Evolutionary conservation across 495 filamentous ascomycete species (phyloP).

Genomic region (Platismatia glauca): DNA sequence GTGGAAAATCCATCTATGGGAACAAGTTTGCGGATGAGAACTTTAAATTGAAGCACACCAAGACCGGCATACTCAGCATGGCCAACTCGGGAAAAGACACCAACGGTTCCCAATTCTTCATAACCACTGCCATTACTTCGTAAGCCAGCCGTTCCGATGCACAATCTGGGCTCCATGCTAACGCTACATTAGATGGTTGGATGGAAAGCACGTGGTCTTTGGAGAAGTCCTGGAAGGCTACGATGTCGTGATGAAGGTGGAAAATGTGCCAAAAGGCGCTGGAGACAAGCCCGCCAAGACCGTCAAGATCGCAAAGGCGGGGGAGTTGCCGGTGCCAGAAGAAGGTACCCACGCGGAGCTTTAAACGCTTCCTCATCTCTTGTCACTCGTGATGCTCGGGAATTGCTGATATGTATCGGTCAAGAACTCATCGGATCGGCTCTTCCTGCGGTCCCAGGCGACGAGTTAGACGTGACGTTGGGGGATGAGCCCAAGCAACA

Average conservation of each 20-base stretch:
- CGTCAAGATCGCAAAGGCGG: conserved; percentile 90
- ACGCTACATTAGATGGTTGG: conserved; percentile 60
- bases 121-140: conserved; percentile 76
- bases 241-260: conserved; percentile 81
- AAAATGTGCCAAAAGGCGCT: conserved; percentile 60
- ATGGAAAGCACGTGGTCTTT: conserved; percentile 85
- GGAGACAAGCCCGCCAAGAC: conserved; percentile 65
- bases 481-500: conserved; percentile 16
- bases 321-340: conserved; percentile 75
- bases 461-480: conserved; percentile 33
- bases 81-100: conserved; percentile 96
- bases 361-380: conserved; percentile 43
- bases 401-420: conserved; percentile 33
- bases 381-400: conserved; percentile 22
- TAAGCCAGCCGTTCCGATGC: conserved; percentile 36
- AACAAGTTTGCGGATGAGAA: conserved; percentile 95
- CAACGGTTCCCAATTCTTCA: conserved; percentile 99
- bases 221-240: conserved; percentile 87
- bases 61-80: conserved; percentile 55
- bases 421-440: conserved; percentile 31
- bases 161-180: conserved; percentile 20
- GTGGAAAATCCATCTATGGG: conserved; percentile 97
- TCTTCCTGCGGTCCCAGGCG: conserved; percentile 27
- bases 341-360: conserved; percentile 99
- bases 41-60: conserved; percentile 93